Evolutionary conservation across 345 rosid genomes (phyloP), one percentile per base, ranked within the genome.

Genomic region (Linum trigynum): DNA sequence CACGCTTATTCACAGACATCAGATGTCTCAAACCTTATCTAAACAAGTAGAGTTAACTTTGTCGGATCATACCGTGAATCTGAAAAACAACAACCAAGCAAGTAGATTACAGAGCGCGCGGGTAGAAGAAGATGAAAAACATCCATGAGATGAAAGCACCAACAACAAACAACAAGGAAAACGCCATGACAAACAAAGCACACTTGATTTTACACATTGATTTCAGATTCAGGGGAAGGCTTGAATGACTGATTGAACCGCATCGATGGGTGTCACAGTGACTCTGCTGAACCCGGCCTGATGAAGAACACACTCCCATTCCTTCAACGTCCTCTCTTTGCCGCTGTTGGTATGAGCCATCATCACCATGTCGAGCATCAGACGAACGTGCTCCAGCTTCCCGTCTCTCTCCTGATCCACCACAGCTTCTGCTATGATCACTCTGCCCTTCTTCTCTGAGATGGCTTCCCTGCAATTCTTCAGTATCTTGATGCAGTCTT

Each of bases 311-410:
- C 62, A 75, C 10, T 73, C 82, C 92, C 95, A 91, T 66, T 92
- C 95, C 63, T 82, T 67, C 17, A 65, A 63, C 23, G 82, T 85
- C 70, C 98, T 69, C 63, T 89, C 96, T 71, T 83, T 83, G 57
- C 91, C 96, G 7, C 71, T 67, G 65, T 65, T 62, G 4, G 88
- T 84, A 64, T 84, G 88, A 65, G 86, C 83, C 90, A 87, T 84
- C 96, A 84, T 84, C 70, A 50, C 82, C 95, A 91, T 85, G 72
- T 85, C 98, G 0, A 86, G 68, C 79, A 74, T 67, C 71, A 89
- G 43, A 71, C 82, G 82, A 37, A 74, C 84, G 0, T 42, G 73
- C 35, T 72, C 81, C 5, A 82, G 63, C 67, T 68, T 74, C 50
- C 59, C 68, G 8, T 77, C 69, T 7, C 10, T 39, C 17, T 70